A percentile compares a stretch with the other conserved stretches of the same genome.
These are phyloP conservation scores for Sporothrix sp. DNA, from an alignment of 2,329 filamentous ascomycete genomes.

Conservation along the genomic window DNA sequence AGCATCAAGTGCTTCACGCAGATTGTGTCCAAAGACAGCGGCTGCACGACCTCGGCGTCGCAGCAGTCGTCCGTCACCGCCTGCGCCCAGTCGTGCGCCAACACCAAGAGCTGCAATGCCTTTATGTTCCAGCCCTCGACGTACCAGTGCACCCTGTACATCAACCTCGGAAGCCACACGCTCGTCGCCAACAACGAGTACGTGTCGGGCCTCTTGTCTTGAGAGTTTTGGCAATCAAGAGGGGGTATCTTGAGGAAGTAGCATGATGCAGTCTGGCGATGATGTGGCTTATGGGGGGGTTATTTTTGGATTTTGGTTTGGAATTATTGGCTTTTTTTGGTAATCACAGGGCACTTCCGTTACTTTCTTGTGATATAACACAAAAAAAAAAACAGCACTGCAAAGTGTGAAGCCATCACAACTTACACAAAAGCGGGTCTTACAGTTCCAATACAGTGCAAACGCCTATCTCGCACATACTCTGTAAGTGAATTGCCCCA, in stretches of 20 bases:
- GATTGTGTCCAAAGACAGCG: neutral
- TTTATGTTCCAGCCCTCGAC: slow-evolving; percentile 2
- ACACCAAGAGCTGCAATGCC: slow-evolving; percentile 7
- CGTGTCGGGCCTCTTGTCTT: neutral
- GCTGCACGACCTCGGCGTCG: neutral
- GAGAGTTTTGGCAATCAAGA: neutral
- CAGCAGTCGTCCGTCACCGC: neutral
- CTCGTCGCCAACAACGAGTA: neutral
- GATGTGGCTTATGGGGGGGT: too few relatives aligned
- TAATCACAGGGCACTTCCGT: too few relatives aligned
- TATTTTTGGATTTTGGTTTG: neutral
- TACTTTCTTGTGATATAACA: neutral
- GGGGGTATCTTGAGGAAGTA: neutral
- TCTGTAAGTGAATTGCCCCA: neutral
- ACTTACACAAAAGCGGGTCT: too few relatives aligned
- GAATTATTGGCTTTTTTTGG: neutral
- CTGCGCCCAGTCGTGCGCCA: slow-evolving; percentile 10
- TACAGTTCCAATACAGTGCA: too few relatives aligned
- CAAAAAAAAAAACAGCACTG: too few relatives aligned
- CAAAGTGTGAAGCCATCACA: too few relatives aligned
- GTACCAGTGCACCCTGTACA: slow-evolving; percentile 8
- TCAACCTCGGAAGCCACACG: neutral
- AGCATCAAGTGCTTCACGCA: slow-evolving; percentile 4
- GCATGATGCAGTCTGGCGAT: neutral
- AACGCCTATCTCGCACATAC: neutral